A percentile compares a stretch with the other conserved stretches of the same genome.
Conservation (phyloP, 2,329 filamentous ascomycete genomes). For the Taxawa tesnikishii region DNA sequence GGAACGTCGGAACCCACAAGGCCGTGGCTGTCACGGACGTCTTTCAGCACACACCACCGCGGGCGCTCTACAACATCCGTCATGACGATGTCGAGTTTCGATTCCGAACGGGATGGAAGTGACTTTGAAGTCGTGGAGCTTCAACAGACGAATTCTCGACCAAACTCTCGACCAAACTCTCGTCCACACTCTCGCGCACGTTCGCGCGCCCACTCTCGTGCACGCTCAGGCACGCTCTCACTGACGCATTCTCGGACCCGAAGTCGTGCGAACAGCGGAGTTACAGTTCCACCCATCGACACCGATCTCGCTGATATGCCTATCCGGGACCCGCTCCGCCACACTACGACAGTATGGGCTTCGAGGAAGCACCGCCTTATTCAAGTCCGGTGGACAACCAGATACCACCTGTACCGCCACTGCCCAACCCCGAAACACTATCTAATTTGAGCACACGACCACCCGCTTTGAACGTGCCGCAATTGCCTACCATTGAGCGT, state of each 20-base stretch:
- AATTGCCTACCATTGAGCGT: slow-evolving; percentile 25
- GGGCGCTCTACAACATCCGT: slow-evolving; percentile 30
- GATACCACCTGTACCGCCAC: slow-evolving; percentile 3
- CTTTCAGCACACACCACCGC: slow-evolving; percentile 24
- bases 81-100: slow-evolving; percentile 22
- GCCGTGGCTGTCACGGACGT: slow-evolving; percentile 16
- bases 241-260: slow-evolving; percentile 9
- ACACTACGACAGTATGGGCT: slow-evolving; percentile 20
- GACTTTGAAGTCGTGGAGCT: slow-evolving; percentile 32
- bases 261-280: slow-evolving; percentile 15
- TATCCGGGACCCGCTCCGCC: slow-evolving; percentile 21
- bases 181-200: slow-evolving; percentile 11
- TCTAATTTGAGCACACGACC: slow-evolving; percentile 5
- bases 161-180: slow-evolving; percentile 8
- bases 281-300: slow-evolving; percentile 13
- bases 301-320: slow-evolving; percentile 18
- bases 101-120: slow-evolving; percentile 24
- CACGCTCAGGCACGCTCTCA: slow-evolving; percentile 8
- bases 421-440: slow-evolving; percentile 2
- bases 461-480: slow-evolving; percentile 12
- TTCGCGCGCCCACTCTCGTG: slow-evolving; percentile 2
- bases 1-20: slow-evolving; percentile 17
- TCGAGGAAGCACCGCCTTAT: slow-evolving; percentile 37
- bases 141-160: slow-evolving; percentile 22
- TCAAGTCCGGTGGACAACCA: slow-evolving; percentile 4